A percentile compares a stretch with the other conserved stretches of the same genome.
These are phyloP conservation scores for Podosphaera aphanis DNA, from an alignment of 2,329 filamentous ascomycete genomes.

Conservation along the genomic window DNA sequence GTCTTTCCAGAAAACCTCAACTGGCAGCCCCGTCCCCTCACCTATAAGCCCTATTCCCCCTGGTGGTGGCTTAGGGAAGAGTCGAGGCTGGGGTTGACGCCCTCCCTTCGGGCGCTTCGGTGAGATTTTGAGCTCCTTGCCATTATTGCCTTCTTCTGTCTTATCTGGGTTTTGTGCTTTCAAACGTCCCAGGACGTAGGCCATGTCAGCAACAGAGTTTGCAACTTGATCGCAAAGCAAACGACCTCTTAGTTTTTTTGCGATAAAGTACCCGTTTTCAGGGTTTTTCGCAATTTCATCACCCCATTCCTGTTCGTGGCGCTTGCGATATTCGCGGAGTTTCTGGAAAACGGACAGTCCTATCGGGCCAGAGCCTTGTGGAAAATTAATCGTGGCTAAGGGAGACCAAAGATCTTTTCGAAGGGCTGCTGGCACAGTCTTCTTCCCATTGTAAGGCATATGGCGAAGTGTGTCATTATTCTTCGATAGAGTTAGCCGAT, in stretches of 20 bases:
- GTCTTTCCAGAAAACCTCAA: slow-evolving; percentile 17
- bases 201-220: slow-evolving; percentile 40
- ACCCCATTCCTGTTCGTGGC: slow-evolving; percentile 39
- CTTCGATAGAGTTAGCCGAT: slow-evolving; percentile 9
- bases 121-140: too few species aligned
- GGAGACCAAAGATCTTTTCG: slow-evolving; percentile 46
- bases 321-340: slow-evolving; percentile 37
- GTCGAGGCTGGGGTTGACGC: too few species aligned
- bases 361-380: slow-evolving; percentile 24
- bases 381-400: slow-evolving; percentile 35
- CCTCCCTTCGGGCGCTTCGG: too few species aligned
- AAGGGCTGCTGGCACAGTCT: slow-evolving; percentile 35
- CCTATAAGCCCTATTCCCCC: slow-evolving; percentile 6
- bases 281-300: slow-evolving; percentile 20
- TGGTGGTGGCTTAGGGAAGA: neutral
- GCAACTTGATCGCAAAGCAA: slow-evolving; percentile 35
- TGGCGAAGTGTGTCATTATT: slow-evolving; percentile 28
- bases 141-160: neutral
- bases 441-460: slow-evolving; percentile 43
- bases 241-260: slow-evolving; percentile 21
- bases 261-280: slow-evolving; percentile 5
- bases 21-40: slow-evolving; percentile 6
- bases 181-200: slow-evolving; percentile 17
- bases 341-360: slow-evolving; percentile 38
- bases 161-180: neutral